Evolutionary conservation across 257 asterid genomes (phyloP), one percentile per base, ranked within the genome.

Genomic region (Sherardia arvensis): DNA sequence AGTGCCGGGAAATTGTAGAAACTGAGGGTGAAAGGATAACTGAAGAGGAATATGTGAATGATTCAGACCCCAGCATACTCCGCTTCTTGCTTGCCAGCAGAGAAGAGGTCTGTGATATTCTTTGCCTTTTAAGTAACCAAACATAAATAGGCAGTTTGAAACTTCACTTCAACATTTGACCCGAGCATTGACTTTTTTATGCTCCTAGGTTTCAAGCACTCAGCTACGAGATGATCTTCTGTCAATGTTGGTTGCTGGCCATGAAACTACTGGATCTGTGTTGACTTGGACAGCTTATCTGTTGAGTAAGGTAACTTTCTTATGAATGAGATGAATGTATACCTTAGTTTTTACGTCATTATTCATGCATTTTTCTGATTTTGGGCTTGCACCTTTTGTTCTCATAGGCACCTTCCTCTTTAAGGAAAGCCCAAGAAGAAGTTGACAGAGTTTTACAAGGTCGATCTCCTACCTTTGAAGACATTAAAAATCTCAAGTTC

Each of bases 241-340:
- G 73, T 92, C 99, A n/a, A 89, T 92, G 99, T 76, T 92, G 71
- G 99, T 92, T 77, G 99, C 99, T 65, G 99, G 97, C 26, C 97
- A 92, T 71, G 98, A 92, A 81, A 89, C 99, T 72, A 89, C 97
- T 66, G 99, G 97, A 67, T 92, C 97, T 11, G 97, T 92, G 60
- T 79, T 92, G 79, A 85, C 99, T 28, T 92, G 99, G 97, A 87
- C 96, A 0, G 71, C 87, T 0, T 89, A 83, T 82, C 78, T 89
- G 69, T 85, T 92, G 53, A 92, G 99, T 76, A 92, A 89, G 99
- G 99, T 89, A 81, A n/a, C 28, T 3, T 60, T 55, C 30, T 30
- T 30, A 49, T 54, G 4, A 47, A 29, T 28, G 25, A 7, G 59
- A 22, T 28, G 33, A 56, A 27, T 7, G 18, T 4, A 6, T 43